A percentile compares a stretch with the other conserved stretches of the same genome.
These are phyloP conservation scores for Corynespora cassiicola DNA, from an alignment of 2,329 filamentous ascomycete genomes.

Conservation along the genomic window DNA sequence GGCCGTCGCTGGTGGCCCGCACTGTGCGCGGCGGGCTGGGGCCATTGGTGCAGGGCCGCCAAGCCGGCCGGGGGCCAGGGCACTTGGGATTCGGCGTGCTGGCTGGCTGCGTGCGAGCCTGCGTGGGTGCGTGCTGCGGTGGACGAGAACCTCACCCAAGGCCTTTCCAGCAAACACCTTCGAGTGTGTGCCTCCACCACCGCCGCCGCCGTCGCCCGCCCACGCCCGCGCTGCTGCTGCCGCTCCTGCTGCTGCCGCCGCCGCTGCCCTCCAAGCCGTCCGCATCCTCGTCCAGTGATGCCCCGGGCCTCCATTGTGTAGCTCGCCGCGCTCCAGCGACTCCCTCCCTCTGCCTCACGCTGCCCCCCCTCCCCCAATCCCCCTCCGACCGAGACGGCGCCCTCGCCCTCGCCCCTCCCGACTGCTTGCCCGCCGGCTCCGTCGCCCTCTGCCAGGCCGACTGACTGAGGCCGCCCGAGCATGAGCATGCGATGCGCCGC, in stretches of 20 bases:
- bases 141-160: too few species aligned
- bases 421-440: constrained; percentile 5
- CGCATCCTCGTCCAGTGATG: constrained; percentile 5
- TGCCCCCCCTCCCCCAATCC: too few species aligned
- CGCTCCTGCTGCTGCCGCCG: too few species aligned
- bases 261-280: too few species aligned
- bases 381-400: neutral
- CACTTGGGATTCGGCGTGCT: neutral
- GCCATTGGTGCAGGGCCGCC: neutral
- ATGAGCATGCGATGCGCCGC: constrained; percentile 29
- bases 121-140: too few species aligned
- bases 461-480: constrained; percentile 1
- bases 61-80: too few species aligned
- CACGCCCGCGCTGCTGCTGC: neutral
- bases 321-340: too few species aligned
- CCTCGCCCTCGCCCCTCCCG: constrained; percentile 3
- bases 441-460: constrained; percentile 10
- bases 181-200: too few species aligned
- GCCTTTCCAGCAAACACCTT: too few species aligned
- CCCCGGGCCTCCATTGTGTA: constrained; percentile 2
- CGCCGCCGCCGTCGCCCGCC: constrained; percentile 1
- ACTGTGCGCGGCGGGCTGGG: neutral
- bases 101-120: neutral
- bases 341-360: too few species aligned
- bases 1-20: too few species aligned